Evolutionary conservation across 257 asterid species (phyloP).

Genomic region (Coffea canephora): DNA sequence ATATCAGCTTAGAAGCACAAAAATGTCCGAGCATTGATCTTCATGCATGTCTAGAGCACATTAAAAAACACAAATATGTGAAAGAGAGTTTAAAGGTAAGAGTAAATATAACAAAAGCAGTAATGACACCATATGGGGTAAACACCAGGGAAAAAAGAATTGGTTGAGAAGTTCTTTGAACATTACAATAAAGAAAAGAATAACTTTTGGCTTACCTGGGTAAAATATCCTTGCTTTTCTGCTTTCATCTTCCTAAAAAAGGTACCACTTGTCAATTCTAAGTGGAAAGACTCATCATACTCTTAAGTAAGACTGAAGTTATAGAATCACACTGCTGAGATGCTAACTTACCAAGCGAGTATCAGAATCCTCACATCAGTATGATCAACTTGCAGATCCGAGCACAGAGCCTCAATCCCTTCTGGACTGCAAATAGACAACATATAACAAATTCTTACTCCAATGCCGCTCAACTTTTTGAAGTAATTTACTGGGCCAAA

Average conservation of each 20-base stretch:
- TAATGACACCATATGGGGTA: neutral
- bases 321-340: conserved; percentile 11
- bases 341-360: conserved; percentile 76
- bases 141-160: neutral
- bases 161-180: conserved; percentile 2
- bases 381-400: conserved; percentile 71
- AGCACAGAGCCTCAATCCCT: conserved; percentile 82
- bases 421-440: conserved; percentile 60
- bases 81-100: neutral
- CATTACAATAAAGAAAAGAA: conserved; percentile 6
- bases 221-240: conserved; percentile 86
- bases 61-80: neutral
- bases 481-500: neutral
- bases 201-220: conserved; percentile 50
- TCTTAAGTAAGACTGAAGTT: conserved; percentile 9
- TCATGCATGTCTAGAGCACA: neutral
- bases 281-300: neutral
- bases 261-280: conserved; percentile 23
- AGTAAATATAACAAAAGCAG: neutral
- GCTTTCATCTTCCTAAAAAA: conserved; percentile 87
- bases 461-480: neutral
- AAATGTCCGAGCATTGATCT: neutral
- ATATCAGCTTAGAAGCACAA: neutral
- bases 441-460: neutral
- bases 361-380: conserved; percentile 79